Evolutionary conservation across 2,329 filamentous ascomycete species (phyloP).

Genomic region (Trichoderma cornu-damae): DNA sequence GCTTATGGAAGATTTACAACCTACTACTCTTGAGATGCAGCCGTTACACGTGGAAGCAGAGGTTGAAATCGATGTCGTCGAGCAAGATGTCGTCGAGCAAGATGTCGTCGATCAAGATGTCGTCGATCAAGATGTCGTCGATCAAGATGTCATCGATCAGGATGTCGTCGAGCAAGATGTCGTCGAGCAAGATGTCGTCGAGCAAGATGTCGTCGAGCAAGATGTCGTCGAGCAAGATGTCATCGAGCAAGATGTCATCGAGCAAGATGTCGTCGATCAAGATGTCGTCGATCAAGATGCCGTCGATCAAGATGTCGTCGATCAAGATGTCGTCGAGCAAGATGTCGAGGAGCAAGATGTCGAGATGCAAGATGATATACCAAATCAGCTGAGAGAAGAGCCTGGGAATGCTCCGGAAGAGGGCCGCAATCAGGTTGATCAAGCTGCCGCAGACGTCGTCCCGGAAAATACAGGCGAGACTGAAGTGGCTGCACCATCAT

Average conservation of each 20-base stretch:
- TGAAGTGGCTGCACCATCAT: neutral
- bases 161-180: neutral
- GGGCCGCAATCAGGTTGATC: neutral
- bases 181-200: neutral
- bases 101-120: neutral
- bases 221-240: neutral
- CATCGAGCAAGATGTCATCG: neutral
- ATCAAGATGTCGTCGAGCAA: neutral
- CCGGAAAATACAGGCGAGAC: neutral
- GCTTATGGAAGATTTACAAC: neutral
- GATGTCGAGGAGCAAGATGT: neutral
- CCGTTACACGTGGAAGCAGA: neutral
- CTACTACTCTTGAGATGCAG: neutral
- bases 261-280: neutral
- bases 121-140: neutral
- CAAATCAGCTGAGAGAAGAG: neutral
- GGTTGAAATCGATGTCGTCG: neutral
- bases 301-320: neutral
- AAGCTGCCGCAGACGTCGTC: neutral
- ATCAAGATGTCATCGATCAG: neutral
- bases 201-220: neutral
- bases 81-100: conserved; percentile 18
- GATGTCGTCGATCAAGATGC: neutral
- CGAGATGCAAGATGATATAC: conserved; percentile 18
- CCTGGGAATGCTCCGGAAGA: neutral